These are phyloP conservation scores for Pythium sp. DNA, from an alignment of 352 stramenopile genomes.

Conservation along the genomic window DNA sequence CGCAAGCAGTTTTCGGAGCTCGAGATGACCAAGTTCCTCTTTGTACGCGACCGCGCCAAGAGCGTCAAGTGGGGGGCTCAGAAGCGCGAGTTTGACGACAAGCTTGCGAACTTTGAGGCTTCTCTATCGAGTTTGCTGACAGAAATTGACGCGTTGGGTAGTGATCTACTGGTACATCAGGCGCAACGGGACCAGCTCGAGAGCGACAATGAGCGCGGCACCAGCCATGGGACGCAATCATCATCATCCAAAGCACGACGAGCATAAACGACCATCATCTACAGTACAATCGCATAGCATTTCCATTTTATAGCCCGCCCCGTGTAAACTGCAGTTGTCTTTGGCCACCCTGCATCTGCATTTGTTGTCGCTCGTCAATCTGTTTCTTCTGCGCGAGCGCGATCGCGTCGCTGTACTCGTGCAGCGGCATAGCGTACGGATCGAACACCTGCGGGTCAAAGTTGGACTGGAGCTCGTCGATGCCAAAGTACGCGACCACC, in stretches of 20 bases:
- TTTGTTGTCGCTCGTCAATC: conserved; percentile 32
- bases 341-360: conserved; percentile 32
- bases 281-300: background rate
- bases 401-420: conserved; percentile 69
- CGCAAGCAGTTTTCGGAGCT: conserved; percentile 43
- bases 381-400: conserved; percentile 62
- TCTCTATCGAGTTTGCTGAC: conserved; percentile 15
- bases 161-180: conserved; percentile 14
- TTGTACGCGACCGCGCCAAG: conserved; percentile 43
- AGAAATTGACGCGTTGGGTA: conserved; percentile 20
- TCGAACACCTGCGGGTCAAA: conserved; percentile 67
- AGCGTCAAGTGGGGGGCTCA: conserved; percentile 54
- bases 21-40: conserved; percentile 43
- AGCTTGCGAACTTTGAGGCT: conserved; percentile 32
- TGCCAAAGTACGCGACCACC: conserved; percentile 84
- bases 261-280: background rate
- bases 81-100: conserved; percentile 45
- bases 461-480: conserved; percentile 80
- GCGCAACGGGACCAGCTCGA: conserved; percentile 12
- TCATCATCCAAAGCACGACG: background rate
- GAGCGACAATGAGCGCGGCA: background rate
- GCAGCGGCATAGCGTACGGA: conserved; percentile 56
- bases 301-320: conserved; percentile 1
- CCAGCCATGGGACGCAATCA: conserved; percentile 11
- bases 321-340: conserved; percentile 24